phyloP scores from a whole-genome alignment of 78 protist species.

The Dictyostelium capitatum region DNA sequence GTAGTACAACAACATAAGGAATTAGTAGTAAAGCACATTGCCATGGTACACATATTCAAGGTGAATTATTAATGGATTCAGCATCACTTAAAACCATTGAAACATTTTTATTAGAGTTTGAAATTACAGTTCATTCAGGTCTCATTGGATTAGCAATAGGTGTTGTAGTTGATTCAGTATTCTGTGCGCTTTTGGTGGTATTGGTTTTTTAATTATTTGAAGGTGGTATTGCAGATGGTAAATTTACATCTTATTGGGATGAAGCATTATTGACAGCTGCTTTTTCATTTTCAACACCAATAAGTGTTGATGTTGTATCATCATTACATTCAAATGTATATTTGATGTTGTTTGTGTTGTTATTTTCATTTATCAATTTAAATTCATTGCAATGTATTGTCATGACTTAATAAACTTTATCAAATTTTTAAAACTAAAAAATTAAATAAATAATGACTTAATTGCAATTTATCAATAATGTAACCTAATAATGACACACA shows the following conservation, averaged over 20 bases:
- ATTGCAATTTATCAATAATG: no score
- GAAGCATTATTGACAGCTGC: slow-evolving; percentile 15
- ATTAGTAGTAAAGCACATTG: no score
- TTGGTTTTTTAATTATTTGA: slow-evolving; percentile 81
- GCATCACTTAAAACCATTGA: slow-evolving; percentile 23
- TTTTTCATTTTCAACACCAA: slow-evolving; percentile 77
- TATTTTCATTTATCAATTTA: no score
- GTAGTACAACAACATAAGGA: no score
- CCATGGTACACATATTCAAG: slow-evolving; percentile 39
- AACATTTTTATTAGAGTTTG: slow-evolving; percentile 58
- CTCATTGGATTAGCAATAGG: slow-evolving; percentile 79
- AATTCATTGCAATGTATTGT: no score
- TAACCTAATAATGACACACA: no score
- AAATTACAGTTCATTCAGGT: slow-evolving; percentile 74
- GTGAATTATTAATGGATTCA: slow-evolving; percentile 7
- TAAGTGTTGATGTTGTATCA: slow-evolving; percentile 47
- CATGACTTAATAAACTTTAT: no score
- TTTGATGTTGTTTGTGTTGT: slow-evolving; percentile 69
- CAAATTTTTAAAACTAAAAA: no score
- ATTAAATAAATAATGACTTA: no score
- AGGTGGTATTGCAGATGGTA: slow-evolving; percentile 70
- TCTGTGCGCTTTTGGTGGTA: slow-evolving; percentile 49
- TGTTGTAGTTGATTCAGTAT: slow-evolving; percentile 10
- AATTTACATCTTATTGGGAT: background rate
- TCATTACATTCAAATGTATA: slow-evolving; percentile 21